Base-by-base conservation (phyloP, 2,329 filamentous ascomycete species). In the Periglandula ipomoeae region DNA sequence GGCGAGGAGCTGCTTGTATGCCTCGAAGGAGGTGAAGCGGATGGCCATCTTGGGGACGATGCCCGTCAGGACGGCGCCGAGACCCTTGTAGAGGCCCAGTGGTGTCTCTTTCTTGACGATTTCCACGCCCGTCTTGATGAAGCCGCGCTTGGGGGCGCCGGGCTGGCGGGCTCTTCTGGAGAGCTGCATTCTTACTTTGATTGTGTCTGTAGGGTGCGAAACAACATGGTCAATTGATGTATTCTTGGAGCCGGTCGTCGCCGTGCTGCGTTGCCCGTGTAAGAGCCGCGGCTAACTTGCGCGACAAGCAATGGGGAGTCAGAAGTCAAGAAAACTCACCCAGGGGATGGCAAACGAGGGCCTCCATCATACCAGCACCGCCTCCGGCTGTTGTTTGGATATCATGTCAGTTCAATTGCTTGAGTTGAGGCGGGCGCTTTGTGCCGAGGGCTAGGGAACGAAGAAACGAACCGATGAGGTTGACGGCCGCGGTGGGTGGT, bases 11-110 rank as follows among this genome's bases (percentile, higher is more conserved):
- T 89, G 82, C 79, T 97, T 97, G 71, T 97, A 98, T 65, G 80
- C 82, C 69, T 97, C 93, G 69, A 97, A 98, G 48, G 88, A 95
- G 43, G 91, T 95, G 72, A 98, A 98, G 35, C 93, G 87, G 66
- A 97, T 98, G 53, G 93, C 93, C 93, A 98, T 98, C 72, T 98
- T 98, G 48, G 93, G 93, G 20, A 98, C 82, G 66, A 98, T 98
- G 57, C 93, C 93, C 22, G 90, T 96, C 51, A 97, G 68, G 38
- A 98, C 93, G 48, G 93, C 93, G 53, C 93, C 93, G n/a, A 98
- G 80, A 57, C 93, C 93, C 74, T 98, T 98, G 79, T 98, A 98
- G 50, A 98, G 74, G 55, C 87, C 93, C 32, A 98, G 74, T 1
- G 89, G 88, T 13, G 93, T 96, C 73, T 98, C 93, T 61, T 86